phyloP scores from a whole-genome alignment of 768 basidiomycete genomes.

The Termitomyces titanicus region DNA sequence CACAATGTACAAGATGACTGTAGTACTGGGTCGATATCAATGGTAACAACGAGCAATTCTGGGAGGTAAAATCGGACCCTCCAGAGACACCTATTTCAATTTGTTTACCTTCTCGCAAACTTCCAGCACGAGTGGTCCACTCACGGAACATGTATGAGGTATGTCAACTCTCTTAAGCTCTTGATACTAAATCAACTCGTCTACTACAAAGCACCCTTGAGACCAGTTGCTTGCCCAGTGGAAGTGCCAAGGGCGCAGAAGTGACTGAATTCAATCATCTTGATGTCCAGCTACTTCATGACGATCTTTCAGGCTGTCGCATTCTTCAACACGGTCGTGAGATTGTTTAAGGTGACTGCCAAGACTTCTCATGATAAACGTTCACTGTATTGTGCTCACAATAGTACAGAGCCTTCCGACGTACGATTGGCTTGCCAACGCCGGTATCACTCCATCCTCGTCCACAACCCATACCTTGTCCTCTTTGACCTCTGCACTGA shows the following conservation, averaged over 20 bases:
- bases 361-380: not conserved
- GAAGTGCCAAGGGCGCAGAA: slow-evolving; percentile 59
- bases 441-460: slow-evolving; percentile 71
- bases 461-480: slow-evolving; percentile 55
- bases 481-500: slow-evolving; percentile 49
- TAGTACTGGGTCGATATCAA: slow-evolving; percentile 62
- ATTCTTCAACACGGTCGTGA: slow-evolving; percentile 59
- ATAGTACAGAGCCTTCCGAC: slow-evolving; percentile 50
- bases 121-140: slow-evolving; percentile 65
- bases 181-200: not conserved
- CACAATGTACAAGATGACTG: not conserved
- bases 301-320: slow-evolving; percentile 50
- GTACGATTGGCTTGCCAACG: slow-evolving; percentile 63
- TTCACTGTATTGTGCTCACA: slow-evolving; percentile 24
- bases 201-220: slow-evolving; percentile 52
- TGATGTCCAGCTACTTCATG: not conserved
- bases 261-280: slow-evolving; percentile 24
- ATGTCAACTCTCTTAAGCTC: not conserved
- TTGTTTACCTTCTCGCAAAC: slow-evolving; percentile 4
- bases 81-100: not conserved
- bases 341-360: slow-evolving; percentile 54
- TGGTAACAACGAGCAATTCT: slow-evolving; percentile 60
- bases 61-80: slow-evolving; percentile 45
- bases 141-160: slow-evolving; percentile 63
- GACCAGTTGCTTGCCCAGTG: slow-evolving; percentile 53